Conservation (phyloP, 1,139 yeast species). For the Zygoascus meyerae region DNA sequence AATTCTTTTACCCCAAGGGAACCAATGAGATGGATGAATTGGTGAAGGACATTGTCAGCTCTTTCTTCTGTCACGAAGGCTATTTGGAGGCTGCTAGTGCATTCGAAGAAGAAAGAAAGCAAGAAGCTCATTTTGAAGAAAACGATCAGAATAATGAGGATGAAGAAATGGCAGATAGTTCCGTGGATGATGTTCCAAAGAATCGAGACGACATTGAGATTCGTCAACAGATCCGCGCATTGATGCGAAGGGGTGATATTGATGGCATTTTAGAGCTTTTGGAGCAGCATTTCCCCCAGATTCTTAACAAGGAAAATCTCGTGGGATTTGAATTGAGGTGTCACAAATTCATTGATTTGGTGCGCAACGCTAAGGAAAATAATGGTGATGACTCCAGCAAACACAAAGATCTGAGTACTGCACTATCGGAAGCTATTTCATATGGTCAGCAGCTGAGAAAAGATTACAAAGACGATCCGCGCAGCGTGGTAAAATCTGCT, state of each 20-base stretch:
- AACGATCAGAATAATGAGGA: slow-evolving; percentile 23
- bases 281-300: slow-evolving; percentile 41
- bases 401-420: neutral
- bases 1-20: slow-evolving; percentile 7
- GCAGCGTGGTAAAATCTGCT: slow-evolving; percentile 30
- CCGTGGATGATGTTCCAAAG: neutral
- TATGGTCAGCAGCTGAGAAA: slow-evolving; percentile 46
- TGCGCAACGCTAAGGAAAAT: slow-evolving; percentile 20
- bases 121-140: slow-evolving; percentile 7
- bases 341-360: slow-evolving; percentile 45
- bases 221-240: slow-evolving; percentile 49
- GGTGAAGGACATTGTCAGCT: slow-evolving; percentile 54
- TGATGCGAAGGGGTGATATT: slow-evolving; percentile 45
- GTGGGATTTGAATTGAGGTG: slow-evolving; percentile 51
- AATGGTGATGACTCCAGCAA: neutral
- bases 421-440: slow-evolving; percentile 32
- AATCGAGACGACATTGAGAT: slow-evolving; percentile 38
- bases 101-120: slow-evolving; percentile 32
- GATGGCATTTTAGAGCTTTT: slow-evolving; percentile 44
- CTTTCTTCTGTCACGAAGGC: slow-evolving; percentile 71
- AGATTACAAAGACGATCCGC: slow-evolving; percentile 32
- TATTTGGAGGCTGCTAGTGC: slow-evolving; percentile 61
- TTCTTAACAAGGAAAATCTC: slow-evolving; percentile 39
- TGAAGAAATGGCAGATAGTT: slow-evolving; percentile 17
- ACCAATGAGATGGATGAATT: slow-evolving; percentile 25